Conservation (phyloP, 345 rosid genomes). For the Litchi chinensis region DNA sequence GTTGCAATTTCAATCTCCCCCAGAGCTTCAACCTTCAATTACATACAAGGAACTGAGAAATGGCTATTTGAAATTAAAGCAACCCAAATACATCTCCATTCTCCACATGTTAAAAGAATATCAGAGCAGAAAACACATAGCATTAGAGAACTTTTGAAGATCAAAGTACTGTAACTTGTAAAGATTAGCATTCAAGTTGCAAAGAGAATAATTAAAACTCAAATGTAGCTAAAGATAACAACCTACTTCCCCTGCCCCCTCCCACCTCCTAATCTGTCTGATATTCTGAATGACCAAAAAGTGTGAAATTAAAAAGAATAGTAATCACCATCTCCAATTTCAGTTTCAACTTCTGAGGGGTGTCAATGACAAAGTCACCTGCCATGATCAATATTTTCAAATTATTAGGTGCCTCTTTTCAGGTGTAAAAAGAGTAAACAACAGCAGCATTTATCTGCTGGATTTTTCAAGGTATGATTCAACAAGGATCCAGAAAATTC, state of each 20-base stretch:
- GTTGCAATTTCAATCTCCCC: constrained; percentile 89
- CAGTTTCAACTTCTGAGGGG: constrained; percentile 76
- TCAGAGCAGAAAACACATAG: neutral
- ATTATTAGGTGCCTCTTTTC: constrained; percentile 8
- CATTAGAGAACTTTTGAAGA: constrained; percentile 6
- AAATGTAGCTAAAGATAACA: neutral
- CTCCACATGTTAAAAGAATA: neutral
- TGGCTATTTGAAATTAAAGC: constrained; percentile 12
- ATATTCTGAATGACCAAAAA: constrained; percentile 13
- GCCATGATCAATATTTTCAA: constrained; percentile 34
- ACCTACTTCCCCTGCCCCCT: no score
- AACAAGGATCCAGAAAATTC: neutral
- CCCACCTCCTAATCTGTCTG: neutral
- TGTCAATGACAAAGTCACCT: constrained; percentile 88
- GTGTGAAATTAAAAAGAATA: constrained; percentile 12
- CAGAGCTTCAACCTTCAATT: constrained; percentile 79
- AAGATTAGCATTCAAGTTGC: neutral
- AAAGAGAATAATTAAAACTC: neutral
- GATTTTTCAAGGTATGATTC: constrained; percentile 1
- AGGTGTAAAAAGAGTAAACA: neutral
- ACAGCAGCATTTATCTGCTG: neutral
- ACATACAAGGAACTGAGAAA: constrained; percentile 26
- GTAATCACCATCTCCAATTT: constrained; percentile 82
- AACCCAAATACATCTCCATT: constrained; percentile 11
- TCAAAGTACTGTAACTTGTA: neutral